These are phyloP conservation scores for Catunica adiposa DNA, from an alignment of 2,329 filamentous ascomycete genomes.

Conservation along the genomic window DNA sequence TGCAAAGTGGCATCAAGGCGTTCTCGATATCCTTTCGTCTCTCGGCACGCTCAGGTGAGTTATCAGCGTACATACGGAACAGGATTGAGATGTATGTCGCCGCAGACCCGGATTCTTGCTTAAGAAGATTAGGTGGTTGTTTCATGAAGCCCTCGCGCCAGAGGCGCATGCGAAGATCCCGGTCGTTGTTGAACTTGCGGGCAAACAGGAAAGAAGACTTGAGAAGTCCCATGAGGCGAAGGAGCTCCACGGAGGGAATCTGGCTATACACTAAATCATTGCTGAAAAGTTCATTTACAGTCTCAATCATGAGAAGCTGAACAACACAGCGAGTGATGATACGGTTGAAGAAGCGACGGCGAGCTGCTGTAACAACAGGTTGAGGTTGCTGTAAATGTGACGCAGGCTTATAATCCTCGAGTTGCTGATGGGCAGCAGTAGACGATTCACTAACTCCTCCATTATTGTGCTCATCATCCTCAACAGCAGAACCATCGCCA, in stretches of 20 bases:
- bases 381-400: constrained; percentile 69
- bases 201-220: constrained; percentile 97
- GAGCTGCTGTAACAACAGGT: constrained; percentile 79
- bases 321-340: constrained; percentile 98
- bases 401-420: constrained; percentile 79
- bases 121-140: constrained; percentile 90
- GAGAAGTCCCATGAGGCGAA: constrained; percentile 81
- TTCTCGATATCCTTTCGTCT: constrained; percentile 72
- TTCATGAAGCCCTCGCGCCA: constrained; percentile 99
- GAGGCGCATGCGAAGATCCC: constrained; percentile 80
- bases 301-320: constrained; percentile 98
- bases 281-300: constrained; percentile 94
- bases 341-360: constrained; percentile 91
- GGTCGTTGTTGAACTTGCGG: constrained; percentile 93
- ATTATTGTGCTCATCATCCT: constrained; percentile 17
- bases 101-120: constrained; percentile 86
- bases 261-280: constrained; percentile 89
- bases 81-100: constrained; percentile 92
- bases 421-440: constrained; percentile 12
- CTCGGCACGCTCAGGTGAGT: constrained; percentile 62
- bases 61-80: constrained; percentile 93
- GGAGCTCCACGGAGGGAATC: constrained; percentile 76
- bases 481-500: constrained; percentile 23
- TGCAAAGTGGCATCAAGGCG: constrained; percentile 84
- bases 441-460: constrained; percentile 15